These are phyloP conservation scores for Chrysanthemum makinoi DNA, from an alignment of 129 eudicot genomes.

Conservation along the genomic window DNA sequence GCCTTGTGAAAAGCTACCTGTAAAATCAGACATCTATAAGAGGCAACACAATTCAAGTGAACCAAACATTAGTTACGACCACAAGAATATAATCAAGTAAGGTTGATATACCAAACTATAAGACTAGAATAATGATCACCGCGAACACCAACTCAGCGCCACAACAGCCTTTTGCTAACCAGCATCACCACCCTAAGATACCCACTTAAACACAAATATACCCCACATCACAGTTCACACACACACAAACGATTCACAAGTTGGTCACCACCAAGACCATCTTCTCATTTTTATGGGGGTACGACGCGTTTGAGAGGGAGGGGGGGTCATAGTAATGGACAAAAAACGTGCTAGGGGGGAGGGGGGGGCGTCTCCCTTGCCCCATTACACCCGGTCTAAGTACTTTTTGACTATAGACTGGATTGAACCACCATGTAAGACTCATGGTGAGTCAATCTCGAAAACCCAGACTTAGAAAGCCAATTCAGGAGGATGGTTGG, in stretches of 20 bases:
- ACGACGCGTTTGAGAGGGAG: no score
- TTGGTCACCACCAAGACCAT: no score
- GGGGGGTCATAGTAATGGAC: no score
- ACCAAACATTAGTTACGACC: background rate
- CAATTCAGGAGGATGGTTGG: background rate
- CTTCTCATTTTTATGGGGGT: no score
- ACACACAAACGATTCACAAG: no score
- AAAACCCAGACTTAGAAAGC: background rate
- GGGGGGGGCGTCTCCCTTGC: no score
- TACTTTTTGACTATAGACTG: background rate
- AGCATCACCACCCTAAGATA: no score
- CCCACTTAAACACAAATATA: no score
- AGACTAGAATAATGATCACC: background rate
- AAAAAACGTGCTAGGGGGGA: no score
- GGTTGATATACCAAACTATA: background rate
- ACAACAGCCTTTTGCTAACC: no score
- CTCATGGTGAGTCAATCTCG: background rate
- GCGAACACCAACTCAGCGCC: no score
- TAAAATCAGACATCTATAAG: slow-evolving; percentile 14
- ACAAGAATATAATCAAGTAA: background rate
- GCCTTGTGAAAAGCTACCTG: slow-evolving; percentile 87
- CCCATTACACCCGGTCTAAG: background rate
- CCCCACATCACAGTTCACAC: no score
- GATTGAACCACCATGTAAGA: background rate
- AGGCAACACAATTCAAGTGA: background rate